These are phyloP conservation scores for Ganoderma meredithae DNA, from an alignment of 1,284 basidiomycete species.

Conservation along the genomic window DNA sequence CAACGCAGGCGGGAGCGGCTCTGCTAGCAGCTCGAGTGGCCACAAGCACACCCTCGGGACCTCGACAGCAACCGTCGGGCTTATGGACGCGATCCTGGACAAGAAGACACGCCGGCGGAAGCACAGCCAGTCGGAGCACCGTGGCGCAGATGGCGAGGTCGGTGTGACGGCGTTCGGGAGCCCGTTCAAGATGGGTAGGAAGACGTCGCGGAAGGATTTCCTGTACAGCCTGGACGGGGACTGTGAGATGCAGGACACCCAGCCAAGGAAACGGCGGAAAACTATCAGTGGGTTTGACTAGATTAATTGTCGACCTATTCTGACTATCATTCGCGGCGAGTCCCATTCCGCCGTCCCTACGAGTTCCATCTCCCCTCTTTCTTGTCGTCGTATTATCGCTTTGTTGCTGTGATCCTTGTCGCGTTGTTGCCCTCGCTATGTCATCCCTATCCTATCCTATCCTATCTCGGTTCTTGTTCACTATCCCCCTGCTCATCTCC, in stretches of 20 bases:
- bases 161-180: conserved; percentile 28
- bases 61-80: conserved; percentile 24
- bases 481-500: conserved; percentile 12
- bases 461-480: neutral
- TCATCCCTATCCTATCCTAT: conserved; percentile 19
- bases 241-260: conserved; percentile 33
- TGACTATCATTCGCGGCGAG: neutral
- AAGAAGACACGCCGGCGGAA: conserved; percentile 28
- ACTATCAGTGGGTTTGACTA: conserved; percentile 37
- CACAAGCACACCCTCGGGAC: conserved; percentile 20
- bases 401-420: conserved; percentile 20
- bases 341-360: neutral
- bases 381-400: conserved; percentile 19
- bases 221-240: conserved; percentile 37
- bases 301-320: neutral
- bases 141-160: conserved; percentile 26
- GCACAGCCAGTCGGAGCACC: conserved; percentile 26
- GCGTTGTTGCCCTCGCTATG: conserved; percentile 21
- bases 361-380: conserved; percentile 3
- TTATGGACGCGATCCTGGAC: conserved; percentile 41
- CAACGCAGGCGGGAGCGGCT: conserved; percentile 19
- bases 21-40: conserved; percentile 22
- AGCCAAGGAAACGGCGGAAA: conserved; percentile 40
- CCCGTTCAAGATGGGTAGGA: conserved; percentile 35
- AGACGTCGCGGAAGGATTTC: conserved; percentile 36